phyloP scores from a whole-genome alignment of 306 rosid genomes.

The Cicer cuneatum region DNA sequence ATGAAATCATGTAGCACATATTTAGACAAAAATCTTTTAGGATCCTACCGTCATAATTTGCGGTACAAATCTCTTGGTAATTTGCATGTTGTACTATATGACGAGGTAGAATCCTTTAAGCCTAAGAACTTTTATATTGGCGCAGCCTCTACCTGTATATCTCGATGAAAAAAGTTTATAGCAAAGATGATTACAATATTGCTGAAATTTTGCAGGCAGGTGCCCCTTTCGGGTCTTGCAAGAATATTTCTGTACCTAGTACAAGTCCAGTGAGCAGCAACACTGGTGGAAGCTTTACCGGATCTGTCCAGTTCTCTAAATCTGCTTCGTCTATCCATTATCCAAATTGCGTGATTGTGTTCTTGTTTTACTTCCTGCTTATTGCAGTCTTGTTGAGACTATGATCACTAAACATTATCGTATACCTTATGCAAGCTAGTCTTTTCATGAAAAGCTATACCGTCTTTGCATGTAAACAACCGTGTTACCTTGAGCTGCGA shows the following conservation, averaged over 20 bases:
- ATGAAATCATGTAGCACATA: slow-evolving; percentile 8
- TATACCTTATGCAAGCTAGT: slow-evolving; percentile 49
- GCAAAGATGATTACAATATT: slow-evolving; percentile 17
- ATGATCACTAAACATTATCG: slow-evolving; percentile 42
- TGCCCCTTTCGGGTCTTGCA: slow-evolving; percentile 82
- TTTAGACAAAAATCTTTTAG: slow-evolving; percentile 17
- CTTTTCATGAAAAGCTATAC: slow-evolving; percentile 49
- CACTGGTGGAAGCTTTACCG: slow-evolving; percentile 80
- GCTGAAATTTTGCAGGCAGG: slow-evolving; percentile 71
- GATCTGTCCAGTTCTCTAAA: slow-evolving; percentile 84
- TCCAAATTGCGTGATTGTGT: slow-evolving; percentile 47
- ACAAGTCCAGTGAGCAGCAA: slow-evolving; percentile 61
- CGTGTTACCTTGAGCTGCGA: slow-evolving; percentile 45
- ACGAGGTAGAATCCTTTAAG: slow-evolving; percentile 14
- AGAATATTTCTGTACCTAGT: slow-evolving; percentile 70
- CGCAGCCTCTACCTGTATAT: slow-evolving; percentile 13
- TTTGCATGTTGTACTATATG: slow-evolving; percentile 23
- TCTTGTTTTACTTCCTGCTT: slow-evolving; percentile 52
- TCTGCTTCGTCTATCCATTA: slow-evolving; percentile 58
- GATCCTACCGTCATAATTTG: slow-evolving; percentile 21
- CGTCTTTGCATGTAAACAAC: slow-evolving; percentile 46
- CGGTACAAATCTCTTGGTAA: slow-evolving; percentile 23
- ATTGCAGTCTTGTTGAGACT: slow-evolving; percentile 51
- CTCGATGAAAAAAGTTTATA: slow-evolving; percentile 37
- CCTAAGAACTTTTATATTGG: slow-evolving; percentile 22